These are phyloP conservation scores for Wakefieldia striispora DNA, from an alignment of 768 basidiomycete genomes.

Conservation along the genomic window DNA sequence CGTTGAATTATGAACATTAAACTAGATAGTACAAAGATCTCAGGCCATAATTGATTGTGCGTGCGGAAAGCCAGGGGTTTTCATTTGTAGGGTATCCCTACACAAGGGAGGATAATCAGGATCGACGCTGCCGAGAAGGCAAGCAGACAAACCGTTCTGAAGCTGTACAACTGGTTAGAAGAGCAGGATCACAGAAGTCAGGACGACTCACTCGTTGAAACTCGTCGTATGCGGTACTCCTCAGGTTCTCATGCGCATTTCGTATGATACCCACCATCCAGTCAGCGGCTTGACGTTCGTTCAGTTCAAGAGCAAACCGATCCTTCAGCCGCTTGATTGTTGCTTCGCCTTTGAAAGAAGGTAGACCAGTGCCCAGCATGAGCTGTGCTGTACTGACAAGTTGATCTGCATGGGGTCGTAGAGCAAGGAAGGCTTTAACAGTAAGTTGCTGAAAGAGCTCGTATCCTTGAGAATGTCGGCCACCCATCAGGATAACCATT, in stretches of 20 bases:
- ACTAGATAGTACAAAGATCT: slow-evolving; percentile 1
- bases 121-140: neutral
- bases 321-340: slow-evolving; percentile 88
- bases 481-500: slow-evolving; percentile 98
- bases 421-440: slow-evolving; percentile 94
- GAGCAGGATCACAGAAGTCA: neutral
- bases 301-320: slow-evolving; percentile 78
- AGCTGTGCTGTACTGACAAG: slow-evolving; percentile 84
- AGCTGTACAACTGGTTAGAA: slow-evolving; percentile 32
- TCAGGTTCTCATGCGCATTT: slow-evolving; percentile 93
- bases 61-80: neutral
- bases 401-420: slow-evolving; percentile 92
- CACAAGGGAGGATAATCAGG: neutral
- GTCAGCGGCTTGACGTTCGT: slow-evolving; percentile 89
- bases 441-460: slow-evolving; percentile 91
- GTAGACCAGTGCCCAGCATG: slow-evolving; percentile 93
- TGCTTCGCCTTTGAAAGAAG: slow-evolving; percentile 94
- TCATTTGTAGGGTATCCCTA: slow-evolving; percentile 34
- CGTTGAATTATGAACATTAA: neutral
- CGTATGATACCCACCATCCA: slow-evolving; percentile 87
- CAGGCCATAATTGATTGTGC: neutral
- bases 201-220: slow-evolving; percentile 74
- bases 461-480: slow-evolving; percentile 91
- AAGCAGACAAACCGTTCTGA: slow-evolving; percentile 42
- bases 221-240: slow-evolving; percentile 93